Base-by-base conservation (phyloP, 73 alveolate genomes). In the Paramecium biaurelia region DNA sequence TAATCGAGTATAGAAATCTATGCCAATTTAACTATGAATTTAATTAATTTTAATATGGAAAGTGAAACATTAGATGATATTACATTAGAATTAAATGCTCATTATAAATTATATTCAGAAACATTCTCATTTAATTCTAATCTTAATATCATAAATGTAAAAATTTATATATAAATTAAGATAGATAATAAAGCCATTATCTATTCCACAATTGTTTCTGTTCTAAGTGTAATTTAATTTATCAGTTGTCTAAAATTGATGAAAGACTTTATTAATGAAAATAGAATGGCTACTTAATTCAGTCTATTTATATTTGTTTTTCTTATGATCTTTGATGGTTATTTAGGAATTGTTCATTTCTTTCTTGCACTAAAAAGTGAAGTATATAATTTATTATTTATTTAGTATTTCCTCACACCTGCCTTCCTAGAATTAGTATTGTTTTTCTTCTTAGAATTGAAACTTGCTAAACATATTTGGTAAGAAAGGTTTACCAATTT, bases 401-500 rank as follows among this genome's bases (percentile, higher is more conserved):
- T 53, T 53, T 53, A 89, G 79, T 89, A 89, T 28, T 89, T 70
- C 23, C 53, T 89, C 5, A 89, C 94, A 18, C 94, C 94, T 10
- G 79, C 92, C 14, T 89, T 89, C 85, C 70, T 89, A 6, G 70
- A 89, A 35, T 37, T 89, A 45, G 74, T 89, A 9, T 35, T 89
- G 15, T 89, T 76, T 30, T 38, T 38, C 34, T 70, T 89, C 28
- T 43, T 89, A 21, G 94, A 89, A 89, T 57, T 76, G 28, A 82
- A 82, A 70, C 59, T 89, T 2, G 70, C 84, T 8, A 89, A 57
- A 21, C 57, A 58, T 18, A 82, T 89, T 4, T 89, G 94, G 94
- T 38, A 82, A 20, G 87, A 89, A 47, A 89, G 94, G 67, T 58
- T 43, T 14, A 63, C 47, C 24, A 43, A 57, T 20, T 12, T 38